Conservation (phyloP, 768 basidiomycete genomes). For the Mycena rosella region DNA sequence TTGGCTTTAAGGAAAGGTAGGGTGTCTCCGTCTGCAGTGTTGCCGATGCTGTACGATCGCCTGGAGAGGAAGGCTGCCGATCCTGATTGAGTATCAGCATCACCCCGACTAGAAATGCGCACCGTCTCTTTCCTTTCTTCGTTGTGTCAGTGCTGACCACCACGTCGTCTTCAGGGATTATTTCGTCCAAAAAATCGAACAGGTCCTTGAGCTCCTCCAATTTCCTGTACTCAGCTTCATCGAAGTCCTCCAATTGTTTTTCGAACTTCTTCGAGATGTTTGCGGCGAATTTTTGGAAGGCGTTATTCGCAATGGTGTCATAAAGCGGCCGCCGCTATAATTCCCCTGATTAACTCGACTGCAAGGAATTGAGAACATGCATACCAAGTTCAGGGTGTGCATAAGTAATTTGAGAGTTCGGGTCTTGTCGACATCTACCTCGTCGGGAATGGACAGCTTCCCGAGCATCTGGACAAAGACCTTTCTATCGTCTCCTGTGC, state of each 20-base stretch:
- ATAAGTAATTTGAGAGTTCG: constrained; percentile 73
- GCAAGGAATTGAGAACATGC: background rate
- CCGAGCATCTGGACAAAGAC: constrained; percentile 72
- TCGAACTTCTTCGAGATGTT: constrained; percentile 78
- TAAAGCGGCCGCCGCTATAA: background rate
- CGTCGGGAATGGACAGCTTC: constrained; percentile 77
- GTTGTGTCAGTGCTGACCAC: background rate
- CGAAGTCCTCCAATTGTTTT: constrained; percentile 76
- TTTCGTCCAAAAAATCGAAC: constrained; percentile 79
- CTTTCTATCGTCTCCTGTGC: constrained; percentile 75
- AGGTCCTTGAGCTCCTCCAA: constrained; percentile 71
- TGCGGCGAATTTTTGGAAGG: constrained; percentile 78
- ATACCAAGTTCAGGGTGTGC: constrained; percentile 58
- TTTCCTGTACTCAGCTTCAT: constrained; percentile 77
- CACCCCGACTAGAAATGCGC: background rate
- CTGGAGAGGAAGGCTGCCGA: too few species aligned
- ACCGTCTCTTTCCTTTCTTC: background rate
- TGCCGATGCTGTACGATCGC: too few species aligned
- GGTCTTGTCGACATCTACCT: constrained; percentile 77
- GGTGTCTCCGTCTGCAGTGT: too few species aligned
- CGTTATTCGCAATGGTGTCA: constrained; percentile 35
- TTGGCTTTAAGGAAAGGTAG: too few species aligned
- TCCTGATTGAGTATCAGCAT: too few species aligned
- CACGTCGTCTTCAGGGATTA: constrained; percentile 64
- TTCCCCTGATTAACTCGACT: background rate